Percentiles rank a stretch among this genome's conserved stretches.
phyloP scores from a whole-genome alignment of 1,284 basidiomycete species.

The Moniliophthora roreri region DNA sequence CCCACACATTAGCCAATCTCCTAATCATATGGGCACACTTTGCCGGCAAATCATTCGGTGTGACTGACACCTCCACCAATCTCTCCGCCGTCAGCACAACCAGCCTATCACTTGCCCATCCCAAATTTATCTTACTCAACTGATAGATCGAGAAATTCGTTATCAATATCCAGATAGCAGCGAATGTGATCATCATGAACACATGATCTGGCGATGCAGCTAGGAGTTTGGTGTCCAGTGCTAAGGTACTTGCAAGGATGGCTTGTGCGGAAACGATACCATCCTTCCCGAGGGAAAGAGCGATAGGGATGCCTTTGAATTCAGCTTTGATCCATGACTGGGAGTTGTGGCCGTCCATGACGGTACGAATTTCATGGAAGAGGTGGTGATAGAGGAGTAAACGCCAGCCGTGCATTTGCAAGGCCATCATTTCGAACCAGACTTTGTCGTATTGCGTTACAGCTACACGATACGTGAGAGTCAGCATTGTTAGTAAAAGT shows the following conservation, averaged over 20 bases:
- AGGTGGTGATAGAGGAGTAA: conserved; percentile 37
- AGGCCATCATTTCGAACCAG: conserved; percentile 7
- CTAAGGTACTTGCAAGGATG: conserved; percentile 32
- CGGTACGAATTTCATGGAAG: conserved; percentile 33
- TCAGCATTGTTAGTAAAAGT: too few relatives aligned
- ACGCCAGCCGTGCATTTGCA: conserved; percentile 34
- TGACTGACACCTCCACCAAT: conserved; percentile 31
- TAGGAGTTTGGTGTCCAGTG: conserved; percentile 33
- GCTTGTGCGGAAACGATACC: conserved; percentile 37
- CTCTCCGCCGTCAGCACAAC: conserved; percentile 32
- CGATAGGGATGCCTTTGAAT: conserved; percentile 33
- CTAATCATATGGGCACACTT: conserved; percentile 40
- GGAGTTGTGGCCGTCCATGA: conserved; percentile 22
- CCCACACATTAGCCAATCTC: conserved; percentile 30
- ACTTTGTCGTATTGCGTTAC: conserved; percentile 3
- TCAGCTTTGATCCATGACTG: conserved; percentile 32
- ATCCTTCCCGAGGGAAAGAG: conserved; percentile 38
- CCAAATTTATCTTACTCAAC: conserved; percentile 29
- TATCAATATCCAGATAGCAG: conserved; percentile 38
- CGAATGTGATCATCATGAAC: conserved; percentile 41
- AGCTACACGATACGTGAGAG: neutral
- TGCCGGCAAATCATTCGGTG: conserved; percentile 38
- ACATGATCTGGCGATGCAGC: conserved; percentile 40
- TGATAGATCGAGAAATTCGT: conserved; percentile 39
- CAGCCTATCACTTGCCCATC: conserved; percentile 37